Base-by-base conservation (phyloP, 2,329 filamentous ascomycete species). In the Sarocladium kiliense region DNA sequence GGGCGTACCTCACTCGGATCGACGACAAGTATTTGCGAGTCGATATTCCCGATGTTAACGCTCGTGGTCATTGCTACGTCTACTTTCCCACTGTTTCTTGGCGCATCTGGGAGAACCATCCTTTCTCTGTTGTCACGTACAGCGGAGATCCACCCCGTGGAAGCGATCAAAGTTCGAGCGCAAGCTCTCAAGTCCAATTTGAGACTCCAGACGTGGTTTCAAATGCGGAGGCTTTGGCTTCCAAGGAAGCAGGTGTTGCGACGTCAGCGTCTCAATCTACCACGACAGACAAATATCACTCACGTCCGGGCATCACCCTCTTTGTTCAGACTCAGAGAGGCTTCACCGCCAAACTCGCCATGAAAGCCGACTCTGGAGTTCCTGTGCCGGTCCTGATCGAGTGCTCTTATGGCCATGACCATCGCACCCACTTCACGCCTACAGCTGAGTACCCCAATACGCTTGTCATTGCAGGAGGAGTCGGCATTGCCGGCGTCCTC, bases 101-200 rank as follows among this genome's bases (percentile, higher is more conserved):
- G 63, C 57, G 62, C 0, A 11, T 64, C 10, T 68, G 65, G 66
- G 66, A 68, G 56, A 68, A 60, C 27, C 66, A 69, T 12, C 66
- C 66, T 0, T 69, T 69, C 47, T 67, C 66, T n/a, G 34, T 49
- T n/a, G 57, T 61, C 1, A 53, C 54, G 3, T 56, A 55, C 18
- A 53, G 53, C 59, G 41, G 30, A 44, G 26, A 37, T 16, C 34
- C 37, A 25, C 23, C 27, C 10, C 19, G 18, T 10, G 25, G 14
- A 19, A 7, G 23, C 10, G 39, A 16, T 9, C 26, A 26, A 14
- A 19, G 19, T 7, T 32, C 16, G 5, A 19, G 39, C 23, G 9
- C n/a, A 25, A 39, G 36, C 21, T 44, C 42, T 4, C 25, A 51
- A 23, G n/a, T n/a, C 14, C 32, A 37, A n/a, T 34, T 37, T 41